phyloP scores from a whole-genome alignment of 805 yeast species.

The Myxozyma vanderwaltii region DNA sequence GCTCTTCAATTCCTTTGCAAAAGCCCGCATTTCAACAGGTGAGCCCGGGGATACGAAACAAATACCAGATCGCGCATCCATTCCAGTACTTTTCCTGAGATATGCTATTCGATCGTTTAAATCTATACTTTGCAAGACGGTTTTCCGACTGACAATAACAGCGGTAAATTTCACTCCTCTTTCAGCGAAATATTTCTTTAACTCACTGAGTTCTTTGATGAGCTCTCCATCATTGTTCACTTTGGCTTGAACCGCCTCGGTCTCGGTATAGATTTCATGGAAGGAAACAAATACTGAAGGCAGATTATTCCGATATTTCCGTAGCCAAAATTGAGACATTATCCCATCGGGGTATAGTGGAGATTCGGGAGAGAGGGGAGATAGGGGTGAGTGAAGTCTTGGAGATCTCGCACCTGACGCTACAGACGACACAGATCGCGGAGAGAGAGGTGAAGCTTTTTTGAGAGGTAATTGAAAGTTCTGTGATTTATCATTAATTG shows the following conservation, averaged over 20 bases:
- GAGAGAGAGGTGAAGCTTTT: slow-evolving; percentile 26
- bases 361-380: slow-evolving; percentile 51
- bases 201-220: slow-evolving; percentile 44
- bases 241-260: slow-evolving; percentile 38
- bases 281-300: slow-evolving; percentile 55
- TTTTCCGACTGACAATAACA: slow-evolving; percentile 43
- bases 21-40: slow-evolving; percentile 46
- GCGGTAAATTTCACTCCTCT: slow-evolving; percentile 44
- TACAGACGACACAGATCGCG: slow-evolving; percentile 20
- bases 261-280: slow-evolving; percentile 44
- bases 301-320: slow-evolving; percentile 51
- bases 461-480: slow-evolving; percentile 26
- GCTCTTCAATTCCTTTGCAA: slow-evolving; percentile 43
- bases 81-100: slow-evolving; percentile 48
- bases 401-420: slow-evolving; percentile 8
- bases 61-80: slow-evolving; percentile 51
- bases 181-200: slow-evolving; percentile 42
- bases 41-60: slow-evolving; percentile 49
- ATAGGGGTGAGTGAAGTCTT: slow-evolving; percentile 41
- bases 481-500: background rate
- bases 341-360: slow-evolving; percentile 48
- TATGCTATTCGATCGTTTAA: slow-evolving; percentile 44
- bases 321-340: slow-evolving; percentile 54
- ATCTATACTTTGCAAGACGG: slow-evolving; percentile 38
- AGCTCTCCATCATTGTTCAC: slow-evolving; percentile 40